Evolutionary conservation across 176 grass and related monocot species (phyloP).

Genomic region (Avena atlantica): DNA sequence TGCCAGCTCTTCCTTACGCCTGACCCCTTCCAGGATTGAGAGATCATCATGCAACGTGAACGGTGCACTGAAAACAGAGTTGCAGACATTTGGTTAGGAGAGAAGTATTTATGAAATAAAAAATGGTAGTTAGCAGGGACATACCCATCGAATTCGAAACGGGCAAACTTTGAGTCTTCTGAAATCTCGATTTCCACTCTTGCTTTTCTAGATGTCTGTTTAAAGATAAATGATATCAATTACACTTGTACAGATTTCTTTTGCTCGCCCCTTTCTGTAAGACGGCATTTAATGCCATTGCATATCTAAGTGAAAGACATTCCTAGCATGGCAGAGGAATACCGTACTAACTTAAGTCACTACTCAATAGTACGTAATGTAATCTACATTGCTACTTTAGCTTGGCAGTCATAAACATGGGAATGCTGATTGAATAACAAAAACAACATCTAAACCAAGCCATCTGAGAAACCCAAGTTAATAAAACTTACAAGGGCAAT

Average conservation of each 20-base stretch:
- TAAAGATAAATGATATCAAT: conserved; percentile 42
- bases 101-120: conserved; percentile 13
- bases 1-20: conserved; percentile 50
- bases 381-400: conserved; percentile 21
- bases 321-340: conserved; percentile 3
- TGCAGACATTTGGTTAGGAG: conserved; percentile 23
- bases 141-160: conserved; percentile 87
- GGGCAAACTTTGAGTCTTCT: conserved; percentile 68
- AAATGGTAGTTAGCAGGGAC: conserved; percentile 9
- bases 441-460: conserved; percentile 3
- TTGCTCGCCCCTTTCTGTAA: conserved; percentile 13
- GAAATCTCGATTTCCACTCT: conserved; percentile 93
- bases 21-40: conserved; percentile 73
- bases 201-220: conserved; percentile 72
- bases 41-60: conserved; percentile 88
- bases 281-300: conserved; percentile 8
- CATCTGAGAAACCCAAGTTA: neutral
- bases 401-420: neutral
- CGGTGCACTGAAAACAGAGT: conserved; percentile 64
- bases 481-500: neutral
- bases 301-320: conserved; percentile 21
- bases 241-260: conserved; percentile 23
- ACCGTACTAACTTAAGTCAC: conserved; percentile 27
- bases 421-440: neutral
- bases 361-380: conserved; percentile 10